phyloP scores from a whole-genome alignment of 2,329 filamentous ascomycete genomes.

The Tolypocladium tundrense region DNA sequence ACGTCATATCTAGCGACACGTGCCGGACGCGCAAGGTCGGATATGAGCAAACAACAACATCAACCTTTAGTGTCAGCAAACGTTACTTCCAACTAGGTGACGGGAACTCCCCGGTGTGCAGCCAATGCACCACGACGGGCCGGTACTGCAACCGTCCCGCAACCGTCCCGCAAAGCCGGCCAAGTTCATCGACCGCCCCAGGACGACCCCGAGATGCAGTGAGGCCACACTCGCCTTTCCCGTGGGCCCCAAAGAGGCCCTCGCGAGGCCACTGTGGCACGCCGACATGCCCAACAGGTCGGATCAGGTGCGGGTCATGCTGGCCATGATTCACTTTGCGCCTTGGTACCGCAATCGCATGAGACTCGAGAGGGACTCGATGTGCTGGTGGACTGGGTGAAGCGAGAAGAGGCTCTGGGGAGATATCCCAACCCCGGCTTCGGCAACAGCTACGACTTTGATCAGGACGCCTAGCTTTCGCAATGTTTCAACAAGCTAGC shows the following conservation, averaged over 20 bases:
- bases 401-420: conserved; percentile 21
- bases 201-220: too few relatives aligned
- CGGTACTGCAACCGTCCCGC: conserved; percentile 23
- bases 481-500: too few relatives aligned
- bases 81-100: conserved; percentile 15
- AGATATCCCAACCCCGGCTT: too few relatives aligned
- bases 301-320: conserved; percentile 41
- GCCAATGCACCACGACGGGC: conserved; percentile 17
- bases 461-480: too few relatives aligned
- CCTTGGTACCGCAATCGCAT: conserved; percentile 48
- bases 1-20: conserved; percentile 19
- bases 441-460: too few relatives aligned
- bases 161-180: conserved; percentile 1
- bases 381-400: conserved; percentile 39
- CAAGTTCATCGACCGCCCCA: background rate
- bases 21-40: conserved; percentile 26
- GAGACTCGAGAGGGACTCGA: conserved; percentile 40
- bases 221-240: conserved; percentile 1
- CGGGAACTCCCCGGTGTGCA: conserved; percentile 20
- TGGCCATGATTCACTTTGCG: conserved; percentile 51
- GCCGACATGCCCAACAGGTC: conserved; percentile 51
- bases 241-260: conserved; percentile 14
- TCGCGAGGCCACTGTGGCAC: conserved; percentile 45
- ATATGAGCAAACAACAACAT: conserved; percentile 10
- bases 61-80: background rate